Evolutionary conservation across 1,284 basidiomycete genomes (phyloP).

Genomic region (Psilocybe mexicana): DNA sequence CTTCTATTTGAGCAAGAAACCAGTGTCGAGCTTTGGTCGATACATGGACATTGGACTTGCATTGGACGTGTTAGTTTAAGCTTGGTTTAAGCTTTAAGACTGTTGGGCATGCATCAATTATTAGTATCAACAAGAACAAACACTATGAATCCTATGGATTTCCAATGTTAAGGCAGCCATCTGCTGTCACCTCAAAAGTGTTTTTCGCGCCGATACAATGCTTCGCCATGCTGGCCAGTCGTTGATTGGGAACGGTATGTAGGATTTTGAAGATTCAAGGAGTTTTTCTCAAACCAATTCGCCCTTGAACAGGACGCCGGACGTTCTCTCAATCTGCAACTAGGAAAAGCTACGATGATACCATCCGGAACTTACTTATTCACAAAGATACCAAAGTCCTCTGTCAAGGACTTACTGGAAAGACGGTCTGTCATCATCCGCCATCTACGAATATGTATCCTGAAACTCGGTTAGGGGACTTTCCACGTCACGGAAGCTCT

Average conservation of each 20-base stretch:
- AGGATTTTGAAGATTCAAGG: not conserved
- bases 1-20: not conserved
- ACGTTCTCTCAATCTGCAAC: conserved; percentile 77
- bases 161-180: conserved; percentile 4
- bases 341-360: conserved; percentile 82
- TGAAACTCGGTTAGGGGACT: conserved; percentile 67
- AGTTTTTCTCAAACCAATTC: not conserved
- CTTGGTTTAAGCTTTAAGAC: no score
- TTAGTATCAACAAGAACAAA: conserved; percentile 12
- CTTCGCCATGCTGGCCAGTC: conserved; percentile 61
- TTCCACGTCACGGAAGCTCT: conserved; percentile 97
- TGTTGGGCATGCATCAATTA: not conserved
- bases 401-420: conserved; percentile 95
- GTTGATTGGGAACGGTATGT: conserved; percentile 51
- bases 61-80: no score
- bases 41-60: no score
- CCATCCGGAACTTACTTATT: conserved; percentile 89
- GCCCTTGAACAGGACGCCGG: conserved; percentile 59
- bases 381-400: conserved; percentile 95
- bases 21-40: not conserved
- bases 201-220: conserved; percentile 39
- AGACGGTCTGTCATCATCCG: conserved; percentile 70
- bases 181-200: conserved; percentile 17
- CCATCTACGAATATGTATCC: not conserved
- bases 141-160: not conserved